Evolutionary conservation across 768 basidiomycete genomes (phyloP).

Genomic region (Trametes cingulata): DNA sequence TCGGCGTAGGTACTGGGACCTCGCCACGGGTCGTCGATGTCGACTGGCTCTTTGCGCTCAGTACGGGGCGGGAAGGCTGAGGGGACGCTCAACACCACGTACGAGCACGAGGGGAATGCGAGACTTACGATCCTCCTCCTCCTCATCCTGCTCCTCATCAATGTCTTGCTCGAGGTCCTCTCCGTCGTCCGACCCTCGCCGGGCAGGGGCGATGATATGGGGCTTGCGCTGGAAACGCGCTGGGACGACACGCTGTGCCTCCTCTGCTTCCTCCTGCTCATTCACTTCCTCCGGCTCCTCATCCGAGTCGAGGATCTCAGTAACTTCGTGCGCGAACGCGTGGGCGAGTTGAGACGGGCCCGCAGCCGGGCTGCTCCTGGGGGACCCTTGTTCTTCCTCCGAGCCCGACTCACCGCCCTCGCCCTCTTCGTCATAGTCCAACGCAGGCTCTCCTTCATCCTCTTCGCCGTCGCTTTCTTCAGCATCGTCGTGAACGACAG

Average conservation of each 20-base stretch:
- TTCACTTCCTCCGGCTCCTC: slow-evolving; percentile 6
- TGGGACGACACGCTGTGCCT: not conserved
- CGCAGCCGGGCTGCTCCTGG: slow-evolving; percentile 1
- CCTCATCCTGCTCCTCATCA: slow-evolving; percentile 49
- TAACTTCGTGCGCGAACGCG: not conserved
- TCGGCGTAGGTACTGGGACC: slow-evolving; percentile 43
- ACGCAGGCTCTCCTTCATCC: not conserved
- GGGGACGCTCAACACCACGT: not conserved
- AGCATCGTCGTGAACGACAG: slow-evolving; percentile 1
- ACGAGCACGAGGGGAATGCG: no score
- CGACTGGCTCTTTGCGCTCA: slow-evolving; percentile 23
- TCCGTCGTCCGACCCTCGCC: not conserved
- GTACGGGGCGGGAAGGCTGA: slow-evolving; percentile 9
- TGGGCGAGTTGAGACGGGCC: not conserved
- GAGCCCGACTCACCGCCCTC: slow-evolving; percentile 13
- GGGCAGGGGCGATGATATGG: not conserved
- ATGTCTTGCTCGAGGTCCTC: slow-evolving; percentile 29
- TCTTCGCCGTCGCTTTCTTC: not conserved
- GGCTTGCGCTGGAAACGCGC: slow-evolving; percentile 18
- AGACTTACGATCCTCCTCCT: slow-evolving; percentile 3
- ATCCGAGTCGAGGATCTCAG: slow-evolving; percentile 14
- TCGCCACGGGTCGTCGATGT: slow-evolving; percentile 43
- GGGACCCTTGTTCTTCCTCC: slow-evolving; percentile 7
- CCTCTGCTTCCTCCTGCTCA: not conserved
- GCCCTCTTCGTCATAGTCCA: slow-evolving; percentile 2